Conservation (phyloP, 768 basidiomycete genomes). For the Lactarius evosmus region DNA sequence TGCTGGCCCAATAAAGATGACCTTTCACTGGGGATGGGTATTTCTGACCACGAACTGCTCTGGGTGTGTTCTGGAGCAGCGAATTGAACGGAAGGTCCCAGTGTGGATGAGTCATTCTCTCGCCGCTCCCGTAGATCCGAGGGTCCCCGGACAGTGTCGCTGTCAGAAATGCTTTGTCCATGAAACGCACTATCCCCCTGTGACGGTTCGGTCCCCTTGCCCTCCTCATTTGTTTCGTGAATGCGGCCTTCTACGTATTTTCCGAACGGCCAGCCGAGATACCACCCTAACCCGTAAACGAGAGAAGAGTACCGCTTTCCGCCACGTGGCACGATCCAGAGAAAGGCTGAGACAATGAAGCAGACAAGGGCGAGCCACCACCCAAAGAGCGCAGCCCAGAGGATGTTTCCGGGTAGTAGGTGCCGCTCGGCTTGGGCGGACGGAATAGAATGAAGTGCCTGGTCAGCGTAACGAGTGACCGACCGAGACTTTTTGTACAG, state of each 20-base stretch:
- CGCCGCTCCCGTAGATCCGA: conserved; percentile 18
- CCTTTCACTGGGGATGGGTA: conserved; percentile 42
- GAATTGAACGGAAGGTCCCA: neutral
- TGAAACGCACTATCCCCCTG: conserved; percentile 34
- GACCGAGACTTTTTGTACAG: conserved; percentile 97
- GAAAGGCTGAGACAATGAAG: conserved; percentile 59
- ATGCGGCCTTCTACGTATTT: conserved; percentile 92
- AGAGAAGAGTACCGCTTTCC: conserved; percentile 82
- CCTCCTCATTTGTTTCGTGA: conserved; percentile 35
- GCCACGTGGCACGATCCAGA: conserved; percentile 75
- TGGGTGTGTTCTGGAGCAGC: conserved; percentile 43
- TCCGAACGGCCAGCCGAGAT: conserved; percentile 96
- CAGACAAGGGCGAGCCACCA: conserved; percentile 87
- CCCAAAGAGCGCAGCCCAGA: conserved; percentile 88
- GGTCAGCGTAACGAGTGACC: conserved; percentile 93
- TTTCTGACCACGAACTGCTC: conserved; percentile 46
- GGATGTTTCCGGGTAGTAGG: conserved; percentile 88
- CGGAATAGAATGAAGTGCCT: conserved; percentile 87
- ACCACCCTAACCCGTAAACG: conserved; percentile 92
- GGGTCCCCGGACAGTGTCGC: conserved; percentile 38
- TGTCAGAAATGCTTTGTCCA: conserved; percentile 34
- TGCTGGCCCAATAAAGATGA: conserved; percentile 45
- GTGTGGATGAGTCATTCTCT: conserved; percentile 8
- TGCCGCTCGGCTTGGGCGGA: conserved; percentile 93
- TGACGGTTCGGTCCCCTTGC: conserved; percentile 40